These are phyloP conservation scores for Diaporthe eres DNA, from an alignment of 2,329 filamentous ascomycete genomes.

Conservation along the genomic window DNA sequence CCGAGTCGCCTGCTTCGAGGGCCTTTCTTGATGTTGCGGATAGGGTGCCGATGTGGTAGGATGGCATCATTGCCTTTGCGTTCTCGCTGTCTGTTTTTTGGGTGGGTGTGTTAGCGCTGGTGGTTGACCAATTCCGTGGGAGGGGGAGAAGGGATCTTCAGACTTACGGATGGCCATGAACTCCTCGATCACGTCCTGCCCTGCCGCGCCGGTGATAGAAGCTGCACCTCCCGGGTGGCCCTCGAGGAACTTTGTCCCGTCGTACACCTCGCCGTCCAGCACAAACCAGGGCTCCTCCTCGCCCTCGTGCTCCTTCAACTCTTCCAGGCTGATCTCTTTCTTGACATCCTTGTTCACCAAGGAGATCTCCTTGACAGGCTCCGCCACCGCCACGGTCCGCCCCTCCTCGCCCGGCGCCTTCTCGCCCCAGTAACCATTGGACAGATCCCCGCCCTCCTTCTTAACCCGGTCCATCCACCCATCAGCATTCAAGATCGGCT, in stretches of 20 bases:
- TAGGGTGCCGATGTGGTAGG: slow-evolving; percentile 87
- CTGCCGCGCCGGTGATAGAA: slow-evolving; percentile 87
- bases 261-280: slow-evolving; percentile 88
- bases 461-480: slow-evolving; percentile 97
- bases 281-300: slow-evolving; percentile 86
- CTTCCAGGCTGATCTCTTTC: slow-evolving; percentile 76
- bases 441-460: slow-evolving; percentile 82
- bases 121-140: neutral
- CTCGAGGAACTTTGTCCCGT: slow-evolving; percentile 84
- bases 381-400: slow-evolving; percentile 56
- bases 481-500: slow-evolving; percentile 80
- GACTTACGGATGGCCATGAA: slow-evolving; percentile 91
- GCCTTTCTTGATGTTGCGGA: slow-evolving; percentile 68
- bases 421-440: slow-evolving; percentile 90
- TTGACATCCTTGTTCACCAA: slow-evolving; percentile 81
- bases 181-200: slow-evolving; percentile 86
- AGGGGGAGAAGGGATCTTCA: neutral
- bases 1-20: slow-evolving; percentile 62
- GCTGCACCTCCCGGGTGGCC: slow-evolving; percentile 89
- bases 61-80: slow-evolving; percentile 89
- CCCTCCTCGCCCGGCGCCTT: slow-evolving; percentile 66
- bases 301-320: slow-evolving; percentile 77
- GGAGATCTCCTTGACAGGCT: slow-evolving; percentile 75
- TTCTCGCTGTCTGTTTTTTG: slow-evolving; percentile 84
- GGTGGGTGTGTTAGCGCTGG: slow-evolving; percentile 48